These are phyloP conservation scores for Alternaria viburni DNA, from an alignment of 2,329 filamentous ascomycete species.

Conservation along the genomic window DNA sequence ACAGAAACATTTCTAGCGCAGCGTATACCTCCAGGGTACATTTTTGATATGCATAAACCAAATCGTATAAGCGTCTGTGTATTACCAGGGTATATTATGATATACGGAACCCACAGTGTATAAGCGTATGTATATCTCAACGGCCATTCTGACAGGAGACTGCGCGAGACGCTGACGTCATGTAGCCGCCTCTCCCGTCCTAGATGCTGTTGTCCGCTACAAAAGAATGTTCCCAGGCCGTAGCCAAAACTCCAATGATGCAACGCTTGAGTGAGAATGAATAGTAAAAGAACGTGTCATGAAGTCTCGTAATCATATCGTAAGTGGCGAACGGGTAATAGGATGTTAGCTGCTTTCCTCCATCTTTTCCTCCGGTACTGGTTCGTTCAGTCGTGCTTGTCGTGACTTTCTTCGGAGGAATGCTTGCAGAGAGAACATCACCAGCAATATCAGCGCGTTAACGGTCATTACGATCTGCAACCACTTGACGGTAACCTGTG, in stretches of 20 bases:
- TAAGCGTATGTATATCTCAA: neutral
- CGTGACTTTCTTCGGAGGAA: slow-evolving; percentile 29
- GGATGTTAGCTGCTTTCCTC: neutral
- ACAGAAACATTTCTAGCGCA: neutral
- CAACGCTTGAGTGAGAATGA: neutral
- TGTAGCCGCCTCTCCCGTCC: neutral
- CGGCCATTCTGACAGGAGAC: neutral
- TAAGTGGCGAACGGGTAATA: neutral
- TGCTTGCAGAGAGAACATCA: slow-evolving; percentile 32
- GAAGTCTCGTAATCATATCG: neutral
- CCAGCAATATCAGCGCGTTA: slow-evolving; percentile 23
- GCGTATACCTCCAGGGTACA: neutral
- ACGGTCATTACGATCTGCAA: slow-evolving; percentile 34
- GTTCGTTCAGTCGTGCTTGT: slow-evolving; percentile 6
- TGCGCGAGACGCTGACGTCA: neutral
- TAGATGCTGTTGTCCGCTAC: neutral
- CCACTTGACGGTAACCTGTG: slow-evolving; percentile 37
- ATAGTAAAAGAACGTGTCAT: neutral
- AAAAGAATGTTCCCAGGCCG: neutral
- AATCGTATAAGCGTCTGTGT: neutral
- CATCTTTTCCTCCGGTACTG: neutral
- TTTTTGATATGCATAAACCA: neutral
- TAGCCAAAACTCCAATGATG: slow-evolving; percentile 5
- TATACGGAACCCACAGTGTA: neutral
- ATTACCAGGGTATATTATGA: neutral